Base-by-base conservation (phyloP, 2,329 filamentous ascomycete genomes). In the Sclerotinia glacialis region DNA sequence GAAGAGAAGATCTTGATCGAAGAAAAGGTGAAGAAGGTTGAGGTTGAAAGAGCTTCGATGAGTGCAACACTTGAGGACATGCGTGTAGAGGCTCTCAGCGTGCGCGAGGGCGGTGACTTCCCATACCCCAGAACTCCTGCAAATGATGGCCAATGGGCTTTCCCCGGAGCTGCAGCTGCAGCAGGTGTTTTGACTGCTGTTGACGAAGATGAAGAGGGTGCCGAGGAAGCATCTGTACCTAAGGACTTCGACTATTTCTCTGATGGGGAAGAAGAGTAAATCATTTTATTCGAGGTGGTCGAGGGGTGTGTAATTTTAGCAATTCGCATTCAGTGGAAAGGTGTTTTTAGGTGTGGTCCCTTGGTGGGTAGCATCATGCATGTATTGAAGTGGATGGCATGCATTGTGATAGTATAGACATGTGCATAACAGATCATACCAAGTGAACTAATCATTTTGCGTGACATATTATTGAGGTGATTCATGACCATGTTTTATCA, bases 1-100 rank as follows among this genome's bases (percentile, higher is more conserved):
- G 90, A 96, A 77, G 80, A 88, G 58, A 96, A 96, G 78, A 82
- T 87, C 23, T 84, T 95, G 9, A 85, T 99, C 58, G 95, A 98
- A 77, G 87, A 98, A 78, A 97, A 96, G 81, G 86, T 96, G 52
- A 95, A 93, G 84, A 97, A 96, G 78, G 83, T 85, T 5, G 83
- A 84, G 1, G 86, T 82, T 0, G 86, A 89, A 73, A 86, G 83
- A 65, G 86, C 86, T 0, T 85, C 85, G 2, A 77, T 78, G 37
- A 40, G 37, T 64, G 69, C 73, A 12, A 75, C 72, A 8, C 68
- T 74, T 6, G 75, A 74, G 56, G 72, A 73, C 54, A 61, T 75
- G 46, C 69, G 71, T 42, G 72, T 72, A 56, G 75, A 74, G 67
- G 71, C 72, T 3, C 73, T 79, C 66, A 74, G 77, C 52, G 72